Conservation (phyloP, 2,329 filamentous ascomycete genomes). For the Myriosclerotinia scirpicola region DNA sequence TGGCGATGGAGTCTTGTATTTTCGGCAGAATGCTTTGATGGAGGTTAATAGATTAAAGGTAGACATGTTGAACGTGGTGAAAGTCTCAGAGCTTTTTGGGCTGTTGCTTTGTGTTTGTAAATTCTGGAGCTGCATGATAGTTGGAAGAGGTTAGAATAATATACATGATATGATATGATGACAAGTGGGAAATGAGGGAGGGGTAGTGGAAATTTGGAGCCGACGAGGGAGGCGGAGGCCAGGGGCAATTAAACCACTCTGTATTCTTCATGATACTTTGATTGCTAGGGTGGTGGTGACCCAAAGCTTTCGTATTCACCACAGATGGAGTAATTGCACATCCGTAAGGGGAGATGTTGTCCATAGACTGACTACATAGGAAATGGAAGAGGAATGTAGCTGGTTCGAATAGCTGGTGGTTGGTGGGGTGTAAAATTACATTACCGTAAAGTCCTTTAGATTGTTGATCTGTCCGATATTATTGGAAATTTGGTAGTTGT, state of each 20-base stretch:
- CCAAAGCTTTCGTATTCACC: background rate
- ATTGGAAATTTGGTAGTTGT: background rate
- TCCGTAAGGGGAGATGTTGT: background rate
- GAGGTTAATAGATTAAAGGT: background rate
- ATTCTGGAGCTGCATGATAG: background rate
- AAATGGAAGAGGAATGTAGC: background rate
- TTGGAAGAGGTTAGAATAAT: constrained; percentile 7
- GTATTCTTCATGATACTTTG: background rate
- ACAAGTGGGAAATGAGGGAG: background rate
- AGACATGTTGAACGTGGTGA: background rate
- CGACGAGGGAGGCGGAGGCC: background rate
- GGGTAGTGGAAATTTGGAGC: background rate
- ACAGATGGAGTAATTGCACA: background rate
- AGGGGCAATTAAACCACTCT: background rate
- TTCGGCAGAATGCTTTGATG: background rate
- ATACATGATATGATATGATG: background rate
- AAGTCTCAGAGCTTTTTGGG: background rate
- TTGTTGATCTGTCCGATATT: background rate
- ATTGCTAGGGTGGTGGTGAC: background rate
- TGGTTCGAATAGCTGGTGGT: background rate
- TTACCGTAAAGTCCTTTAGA: constrained; percentile 2
- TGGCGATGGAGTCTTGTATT: background rate
- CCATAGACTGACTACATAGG: background rate
- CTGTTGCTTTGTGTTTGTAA: background rate
- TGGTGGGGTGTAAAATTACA: constrained; percentile 3